Base-by-base conservation (phyloP, 192 early-diverging fungal species). In the Coemansia sp. region DNA sequence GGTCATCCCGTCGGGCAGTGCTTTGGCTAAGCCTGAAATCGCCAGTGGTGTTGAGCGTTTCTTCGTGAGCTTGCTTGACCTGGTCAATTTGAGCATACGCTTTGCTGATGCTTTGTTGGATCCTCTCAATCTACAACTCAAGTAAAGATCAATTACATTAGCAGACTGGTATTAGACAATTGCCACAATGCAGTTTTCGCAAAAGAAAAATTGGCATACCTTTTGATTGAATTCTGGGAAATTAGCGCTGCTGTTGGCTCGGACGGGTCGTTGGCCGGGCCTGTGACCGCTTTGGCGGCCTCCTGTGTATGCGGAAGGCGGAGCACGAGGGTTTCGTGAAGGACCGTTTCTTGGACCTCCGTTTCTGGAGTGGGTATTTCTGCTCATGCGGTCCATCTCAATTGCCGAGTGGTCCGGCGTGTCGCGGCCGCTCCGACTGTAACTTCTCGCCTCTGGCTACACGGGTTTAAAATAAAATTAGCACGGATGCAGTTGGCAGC, bases 41-140 rank as follows among this genome's bases (percentile, higher is more conserved):
- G 24, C 53, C 53, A 10, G 53, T 55, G 2, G 53, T 55, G n/a
- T 55, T 55, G 2, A 55, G 27, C 14, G 53, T 29, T 14, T 55
- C 53, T 55, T 55, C 53, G 27, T 55, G 53, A 3, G 53, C 53
- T 29, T 25, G 53, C 27, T 55, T 55, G 53, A 55, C 53, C 29
- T 55, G 24, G 53, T 55, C 14, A 5, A 55, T 55, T 55, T 55
- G 24, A 19, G 53, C 29, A 25, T 55, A 27, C 29, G n/a, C 53
- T 29, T 12, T 7, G 5, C 14, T 7, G 29, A 55, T 55, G 53
- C 53, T 25, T 15, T 55, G 19, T 11, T 55, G 29, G n/a, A 55
- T 55, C 1, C 4, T 29, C 15, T 55, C 29, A 55, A 55, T 14
- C 53, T 55, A 55, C n/a, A 55, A 12, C 32, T 32, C 32, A 32